Evolutionary conservation across 495 filamentous ascomycete genomes (phyloP).

Genomic region (Pyrenopolyporus hunteri): DNA sequence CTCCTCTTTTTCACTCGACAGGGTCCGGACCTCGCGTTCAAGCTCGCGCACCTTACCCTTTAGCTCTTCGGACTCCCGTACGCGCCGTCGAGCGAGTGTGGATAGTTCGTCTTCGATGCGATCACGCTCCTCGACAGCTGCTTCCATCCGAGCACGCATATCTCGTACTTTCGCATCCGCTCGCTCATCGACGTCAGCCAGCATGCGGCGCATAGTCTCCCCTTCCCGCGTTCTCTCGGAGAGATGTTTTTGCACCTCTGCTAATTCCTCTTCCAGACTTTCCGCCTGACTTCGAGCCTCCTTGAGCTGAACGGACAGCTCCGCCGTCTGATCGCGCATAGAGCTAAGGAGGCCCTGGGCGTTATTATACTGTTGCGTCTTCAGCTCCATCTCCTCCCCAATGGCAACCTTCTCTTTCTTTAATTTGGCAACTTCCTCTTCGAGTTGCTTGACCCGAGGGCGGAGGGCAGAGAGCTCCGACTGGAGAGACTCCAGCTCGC

Average conservation of each 20-base stretch:
- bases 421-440: constrained; percentile 70
- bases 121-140: constrained; percentile 88
- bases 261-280: constrained; percentile 90
- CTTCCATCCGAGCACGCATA: constrained; percentile 87
- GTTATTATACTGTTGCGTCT: constrained; percentile 81
- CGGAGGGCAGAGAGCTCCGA: constrained; percentile 71
- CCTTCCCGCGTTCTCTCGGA: constrained; percentile 90
- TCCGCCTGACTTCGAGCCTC: constrained; percentile 83
- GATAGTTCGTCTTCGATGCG: constrained; percentile 89
- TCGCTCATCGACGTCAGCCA: constrained; percentile 84
- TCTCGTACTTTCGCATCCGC: constrained; percentile 81
- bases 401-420: constrained; percentile 68
- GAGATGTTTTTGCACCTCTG: constrained; percentile 86
- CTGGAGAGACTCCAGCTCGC: constrained; percentile 71
- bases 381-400: constrained; percentile 81
- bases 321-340: constrained; percentile 89
- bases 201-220: constrained; percentile 90
- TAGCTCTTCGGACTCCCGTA: constrained; percentile 86
- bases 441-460: constrained; percentile 68
- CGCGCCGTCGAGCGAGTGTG: constrained; percentile 72
- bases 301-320: constrained; percentile 91
- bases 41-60: constrained; percentile 77
- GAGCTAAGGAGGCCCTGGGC: constrained; percentile 85
- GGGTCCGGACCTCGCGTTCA: constrained; percentile 74
- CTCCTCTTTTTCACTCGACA: constrained; percentile 71